These are phyloP conservation scores for Pyrenula aspistea DNA, from an alignment of 495 filamentous ascomycete genomes.

Conservation along the genomic window DNA sequence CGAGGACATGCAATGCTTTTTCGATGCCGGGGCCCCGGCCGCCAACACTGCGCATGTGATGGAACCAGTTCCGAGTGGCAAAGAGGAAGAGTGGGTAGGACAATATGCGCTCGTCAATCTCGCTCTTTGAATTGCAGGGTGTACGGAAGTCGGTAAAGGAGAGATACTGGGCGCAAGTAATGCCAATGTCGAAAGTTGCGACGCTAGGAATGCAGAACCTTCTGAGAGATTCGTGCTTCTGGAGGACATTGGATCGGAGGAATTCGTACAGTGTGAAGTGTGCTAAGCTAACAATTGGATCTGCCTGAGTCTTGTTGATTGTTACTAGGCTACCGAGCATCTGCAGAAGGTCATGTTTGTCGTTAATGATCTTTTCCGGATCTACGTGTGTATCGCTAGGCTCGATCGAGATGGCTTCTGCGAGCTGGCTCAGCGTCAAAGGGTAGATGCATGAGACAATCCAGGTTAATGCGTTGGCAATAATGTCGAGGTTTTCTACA, in stretches of 20 bases:
- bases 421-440: conserved; percentile 3
- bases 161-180: not conserved
- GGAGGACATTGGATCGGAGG: conserved; percentile 1
- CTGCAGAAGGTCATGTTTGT: conserved; percentile 1
- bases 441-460: conserved; percentile 1
- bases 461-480: conserved; percentile 3
- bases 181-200: not conserved
- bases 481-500: not conserved
- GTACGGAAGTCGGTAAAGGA: not conserved
- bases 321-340: conserved; percentile 1
- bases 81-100: conserved; percentile 2
- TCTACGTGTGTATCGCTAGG: conserved; percentile 1
- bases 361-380: conserved; percentile 1
- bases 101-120: not conserved
- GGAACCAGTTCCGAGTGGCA: conserved; percentile 1
- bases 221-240: conserved; percentile 2
- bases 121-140: not conserved
- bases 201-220: not conserved
- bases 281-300: not conserved
- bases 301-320: not conserved
- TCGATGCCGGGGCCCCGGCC: not conserved
- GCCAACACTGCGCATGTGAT: not conserved
- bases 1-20: not conserved
- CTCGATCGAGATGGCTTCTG: conserved; percentile 4
- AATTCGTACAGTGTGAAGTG: not conserved